Base-by-base conservation (phyloP, 2,329 filamentous ascomycete species). In the Colletotrichum musicola region DNA sequence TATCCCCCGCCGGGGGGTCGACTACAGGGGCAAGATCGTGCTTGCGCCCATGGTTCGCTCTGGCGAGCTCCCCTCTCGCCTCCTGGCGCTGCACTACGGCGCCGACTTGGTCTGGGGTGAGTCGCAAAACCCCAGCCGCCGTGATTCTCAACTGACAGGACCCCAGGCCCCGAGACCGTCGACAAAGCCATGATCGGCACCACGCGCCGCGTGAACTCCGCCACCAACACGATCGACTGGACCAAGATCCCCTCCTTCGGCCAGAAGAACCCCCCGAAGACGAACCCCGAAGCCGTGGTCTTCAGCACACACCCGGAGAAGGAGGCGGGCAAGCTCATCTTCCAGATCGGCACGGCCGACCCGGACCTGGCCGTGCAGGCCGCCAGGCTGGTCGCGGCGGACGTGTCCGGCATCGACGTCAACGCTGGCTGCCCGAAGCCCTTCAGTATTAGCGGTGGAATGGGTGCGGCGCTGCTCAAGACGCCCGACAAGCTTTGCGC, bases 391-490 rank as follows among this genome's bases (percentile, higher is more conserved):
- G 92, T 99, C 20, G 96, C 95, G 0, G 87, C 83, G 13, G 94
- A 98, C 80, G 96, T 99, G 3, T 90, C 91, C 0, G 96, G 96
- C 69, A 98, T 99, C 74, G 96, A 98, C 78, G 92, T 99, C 71
- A 99, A 99, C 79, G 94, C 96, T 0, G 96, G 96, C n/a, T 99
- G 96, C 77, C 96, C 96, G 0, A 99, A 99, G 80, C 93, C 95
- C 0, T 99, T 99, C 81, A 97, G 93, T 76, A 97, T 95, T 2
- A 88, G 88, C 71, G 94, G 94, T 69, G 96, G 96, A 56, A 99
- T 99, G 96, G 96, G 96, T 56, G 96, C 96, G 0, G 95, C 95
- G 1, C 86, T 99, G 20, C 87, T 99, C 16, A 89, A 89, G 73
- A 95, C 92, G 0, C 95, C 96, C 0, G 95, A 98, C 72, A 90